These are phyloP conservation scores for Trichomonas vaginalis DNA, from an alignment of 208 protist genomes.

Conservation along the genomic window DNA sequence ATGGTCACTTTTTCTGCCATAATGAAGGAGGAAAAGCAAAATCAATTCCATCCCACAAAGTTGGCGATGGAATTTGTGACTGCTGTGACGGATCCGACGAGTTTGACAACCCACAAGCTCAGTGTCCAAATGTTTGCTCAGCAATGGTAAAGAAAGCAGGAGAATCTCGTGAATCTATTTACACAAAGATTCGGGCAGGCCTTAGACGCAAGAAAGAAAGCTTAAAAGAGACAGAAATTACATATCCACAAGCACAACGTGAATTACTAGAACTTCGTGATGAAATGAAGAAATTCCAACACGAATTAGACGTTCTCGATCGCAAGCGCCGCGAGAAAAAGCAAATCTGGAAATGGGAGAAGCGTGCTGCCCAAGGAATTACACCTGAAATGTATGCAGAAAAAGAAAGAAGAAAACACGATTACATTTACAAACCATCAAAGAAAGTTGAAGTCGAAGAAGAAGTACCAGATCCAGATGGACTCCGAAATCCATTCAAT, in stretches of 20 bases:
- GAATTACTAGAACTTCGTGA: neutral
- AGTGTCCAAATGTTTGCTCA: neutral
- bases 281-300: neutral
- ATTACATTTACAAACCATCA: neutral
- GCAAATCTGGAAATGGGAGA: neutral
- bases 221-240: neutral
- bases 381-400: neutral
- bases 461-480: neutral
- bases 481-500: neutral
- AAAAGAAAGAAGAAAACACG: neutral
- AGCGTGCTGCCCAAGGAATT: neutral
- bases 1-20: slow-evolving; percentile 33
- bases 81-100: slow-evolving; percentile 50
- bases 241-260: neutral
- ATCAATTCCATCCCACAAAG: slow-evolving; percentile 23
- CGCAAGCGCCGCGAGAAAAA: neutral
- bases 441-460: neutral
- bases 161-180: neutral
- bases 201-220: neutral
- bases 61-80: slow-evolving; percentile 44
- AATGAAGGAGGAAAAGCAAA: slow-evolving; percentile 16
- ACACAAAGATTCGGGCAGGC: neutral
- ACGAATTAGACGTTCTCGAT: neutral
- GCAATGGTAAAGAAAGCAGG: neutral
- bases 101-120: neutral